phyloP scores from a whole-genome alignment of 495 filamentous ascomycete species.

The Geoglossum glabrum region DNA sequence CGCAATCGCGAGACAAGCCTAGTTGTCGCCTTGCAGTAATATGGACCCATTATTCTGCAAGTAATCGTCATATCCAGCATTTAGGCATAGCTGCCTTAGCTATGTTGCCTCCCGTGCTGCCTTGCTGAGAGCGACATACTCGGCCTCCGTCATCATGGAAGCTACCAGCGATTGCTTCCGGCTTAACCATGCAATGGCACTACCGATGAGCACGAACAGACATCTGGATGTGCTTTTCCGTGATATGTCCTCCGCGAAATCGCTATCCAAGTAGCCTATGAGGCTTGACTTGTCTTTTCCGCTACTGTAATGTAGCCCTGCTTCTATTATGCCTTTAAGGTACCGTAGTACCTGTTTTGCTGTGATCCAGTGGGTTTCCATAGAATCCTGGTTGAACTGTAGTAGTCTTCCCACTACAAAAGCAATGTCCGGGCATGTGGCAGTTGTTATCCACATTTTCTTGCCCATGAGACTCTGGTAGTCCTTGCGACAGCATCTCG shows the following conservation, averaged over 20 bases:
- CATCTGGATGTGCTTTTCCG: background rate
- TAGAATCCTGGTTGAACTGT: background rate
- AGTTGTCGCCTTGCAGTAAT: constrained; percentile 6
- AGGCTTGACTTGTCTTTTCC: background rate
- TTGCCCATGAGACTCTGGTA: background rate
- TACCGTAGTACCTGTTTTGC: constrained; percentile 9
- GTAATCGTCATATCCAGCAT: background rate
- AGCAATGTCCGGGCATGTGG: background rate
- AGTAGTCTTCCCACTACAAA: background rate
- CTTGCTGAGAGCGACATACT: too few species aligned
- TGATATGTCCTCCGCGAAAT: constrained; percentile 3
- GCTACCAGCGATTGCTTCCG: too few species aligned
- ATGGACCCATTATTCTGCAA: background rate
- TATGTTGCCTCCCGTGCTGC: too few species aligned
- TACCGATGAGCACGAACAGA: too few species aligned
- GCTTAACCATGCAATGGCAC: too few species aligned
- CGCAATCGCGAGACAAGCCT: constrained; percentile 6
- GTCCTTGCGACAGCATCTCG: background rate
- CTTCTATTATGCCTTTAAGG: background rate
- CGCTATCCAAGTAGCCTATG: constrained; percentile 1
- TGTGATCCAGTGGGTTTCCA: background rate
- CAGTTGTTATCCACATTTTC: background rate
- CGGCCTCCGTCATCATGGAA: too few species aligned
- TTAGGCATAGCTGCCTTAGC: background rate
- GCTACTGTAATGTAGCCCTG: background rate